A percentile compares a stretch with the other conserved stretches of the same genome.
Conservation (phyloP, 306 rosid species). For the Inga oerstediana region DNA sequence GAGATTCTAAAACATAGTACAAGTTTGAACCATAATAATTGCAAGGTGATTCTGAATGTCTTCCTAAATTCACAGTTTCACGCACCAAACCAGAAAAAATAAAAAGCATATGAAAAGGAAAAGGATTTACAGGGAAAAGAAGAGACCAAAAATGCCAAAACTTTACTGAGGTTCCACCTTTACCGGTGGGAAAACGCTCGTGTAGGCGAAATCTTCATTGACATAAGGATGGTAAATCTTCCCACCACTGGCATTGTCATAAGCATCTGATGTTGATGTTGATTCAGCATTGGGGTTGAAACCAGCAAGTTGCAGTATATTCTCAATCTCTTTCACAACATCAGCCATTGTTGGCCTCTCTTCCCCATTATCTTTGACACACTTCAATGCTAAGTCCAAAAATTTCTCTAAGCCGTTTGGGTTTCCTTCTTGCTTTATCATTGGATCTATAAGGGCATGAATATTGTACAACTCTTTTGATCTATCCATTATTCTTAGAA, state of each 20-base stretch:
- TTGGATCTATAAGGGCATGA: slow-evolving; percentile 52
- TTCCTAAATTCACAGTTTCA: background rate
- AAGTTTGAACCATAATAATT: background rate
- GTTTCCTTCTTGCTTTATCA: slow-evolving; percentile 36
- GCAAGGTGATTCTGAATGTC: background rate
- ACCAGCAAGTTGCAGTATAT: slow-evolving; percentile 52
- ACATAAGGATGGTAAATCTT: slow-evolving; percentile 47
- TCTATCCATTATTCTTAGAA: slow-evolving; percentile 44
- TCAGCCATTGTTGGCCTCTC: slow-evolving; percentile 68
- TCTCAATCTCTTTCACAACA: slow-evolving; percentile 70
- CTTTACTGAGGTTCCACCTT: slow-evolving; percentile 3
- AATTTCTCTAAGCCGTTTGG: slow-evolving; percentile 52
- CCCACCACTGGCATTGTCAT: slow-evolving; percentile 33
- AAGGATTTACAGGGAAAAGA: background rate
- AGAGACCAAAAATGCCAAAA: background rate
- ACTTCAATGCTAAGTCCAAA: slow-evolving; percentile 62
- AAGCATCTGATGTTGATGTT: slow-evolving; percentile 47
- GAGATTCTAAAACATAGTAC: background rate
- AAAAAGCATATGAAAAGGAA: background rate
- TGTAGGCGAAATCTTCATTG: slow-evolving; percentile 17
- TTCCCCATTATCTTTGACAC: slow-evolving; percentile 55
- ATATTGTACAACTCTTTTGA: slow-evolving; percentile 44
- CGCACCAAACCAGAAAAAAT: background rate
- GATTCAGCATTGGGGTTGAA: slow-evolving; percentile 53
- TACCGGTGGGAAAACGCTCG: background rate